phyloP scores from a whole-genome alignment of 2,329 filamentous ascomycete species.

The Lachnellula arida region DNA sequence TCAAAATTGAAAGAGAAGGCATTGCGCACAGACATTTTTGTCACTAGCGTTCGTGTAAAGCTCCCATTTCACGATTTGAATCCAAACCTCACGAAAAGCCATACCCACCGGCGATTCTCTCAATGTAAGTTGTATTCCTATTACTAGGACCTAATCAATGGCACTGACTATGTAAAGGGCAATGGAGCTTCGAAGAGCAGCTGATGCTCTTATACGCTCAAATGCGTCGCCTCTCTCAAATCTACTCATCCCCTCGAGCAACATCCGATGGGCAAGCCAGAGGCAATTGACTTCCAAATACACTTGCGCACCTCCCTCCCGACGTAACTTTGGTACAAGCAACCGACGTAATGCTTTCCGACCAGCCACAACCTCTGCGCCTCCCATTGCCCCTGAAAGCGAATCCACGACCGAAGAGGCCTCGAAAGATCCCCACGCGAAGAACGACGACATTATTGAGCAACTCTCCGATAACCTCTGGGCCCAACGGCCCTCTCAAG shows the following conservation, averaged over 20 bases:
- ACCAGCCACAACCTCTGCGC: conserved; percentile 5
- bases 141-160: conserved; percentile 9
- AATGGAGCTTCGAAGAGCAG: conserved; percentile 34
- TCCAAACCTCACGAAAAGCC: conserved; percentile 20
- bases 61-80: neutral
- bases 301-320: conserved; percentile 1
- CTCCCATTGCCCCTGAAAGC: neutral
- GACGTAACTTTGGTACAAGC: conserved; percentile 10
- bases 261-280: conserved; percentile 16
- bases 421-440: neutral
- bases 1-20: conserved; percentile 2
- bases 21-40: neutral
- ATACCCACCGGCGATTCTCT: conserved; percentile 2
- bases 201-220: conserved; percentile 29
- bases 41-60: neutral
- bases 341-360: conserved; percentile 6
- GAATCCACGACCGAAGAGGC: neutral
- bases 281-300: conserved; percentile 13
- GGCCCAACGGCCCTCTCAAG: neutral
- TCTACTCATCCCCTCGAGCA: conserved; percentile 26
- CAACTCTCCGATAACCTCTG: conserved; percentile 1
- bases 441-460: neutral
- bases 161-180: conserved; percentile 12
- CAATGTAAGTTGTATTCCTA: conserved; percentile 15
- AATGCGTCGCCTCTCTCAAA: conserved; percentile 24